phyloP scores from a whole-genome alignment of 768 basidiomycete species.

The Ramaria rubella region DNA sequence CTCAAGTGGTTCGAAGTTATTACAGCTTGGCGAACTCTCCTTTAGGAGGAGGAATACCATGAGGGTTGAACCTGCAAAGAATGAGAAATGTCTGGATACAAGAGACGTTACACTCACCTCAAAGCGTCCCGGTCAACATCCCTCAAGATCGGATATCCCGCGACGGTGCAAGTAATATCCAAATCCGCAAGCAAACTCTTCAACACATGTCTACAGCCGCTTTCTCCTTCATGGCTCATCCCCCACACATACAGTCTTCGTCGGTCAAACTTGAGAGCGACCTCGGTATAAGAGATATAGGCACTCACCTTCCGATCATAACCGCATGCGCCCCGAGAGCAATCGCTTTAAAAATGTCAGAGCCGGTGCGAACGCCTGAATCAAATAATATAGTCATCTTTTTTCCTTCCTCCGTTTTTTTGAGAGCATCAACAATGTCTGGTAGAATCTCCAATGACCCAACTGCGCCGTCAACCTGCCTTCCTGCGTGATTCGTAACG shows the following conservation, averaged over 20 bases:
- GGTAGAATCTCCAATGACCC: slow-evolving; percentile 44
- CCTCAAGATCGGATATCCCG: slow-evolving; percentile 31
- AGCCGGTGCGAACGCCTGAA: slow-evolving; percentile 45
- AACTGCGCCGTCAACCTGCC: slow-evolving; percentile 52
- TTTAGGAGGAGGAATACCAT: too few relatives aligned
- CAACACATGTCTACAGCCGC: slow-evolving; percentile 49
- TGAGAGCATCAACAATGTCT: slow-evolving; percentile 44
- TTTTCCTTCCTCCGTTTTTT: background rate
- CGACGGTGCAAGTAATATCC: slow-evolving; percentile 41
- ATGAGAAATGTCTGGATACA: background rate
- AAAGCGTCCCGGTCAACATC: slow-evolving; percentile 28
- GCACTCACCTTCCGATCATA: slow-evolving; percentile 33
- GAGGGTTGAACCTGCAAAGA: slow-evolving; percentile 22
- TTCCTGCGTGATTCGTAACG: slow-evolving; percentile 50
- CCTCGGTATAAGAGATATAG: background rate
- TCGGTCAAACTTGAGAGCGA: too few relatives aligned
- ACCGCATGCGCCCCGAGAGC: slow-evolving; percentile 51
- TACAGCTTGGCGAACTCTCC: too few relatives aligned
- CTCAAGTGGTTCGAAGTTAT: too few relatives aligned
- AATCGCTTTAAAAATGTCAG: slow-evolving; percentile 52
- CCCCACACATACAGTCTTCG: slow-evolving; percentile 41
- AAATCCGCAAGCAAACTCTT: slow-evolving; percentile 42
- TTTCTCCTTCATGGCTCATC: slow-evolving; percentile 45
- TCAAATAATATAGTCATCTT: slow-evolving; percentile 48
- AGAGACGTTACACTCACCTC: slow-evolving; percentile 12